These are phyloP conservation scores for Kandelia obovata DNA, from an alignment of 345 rosid genomes.

Conservation along the genomic window DNA sequence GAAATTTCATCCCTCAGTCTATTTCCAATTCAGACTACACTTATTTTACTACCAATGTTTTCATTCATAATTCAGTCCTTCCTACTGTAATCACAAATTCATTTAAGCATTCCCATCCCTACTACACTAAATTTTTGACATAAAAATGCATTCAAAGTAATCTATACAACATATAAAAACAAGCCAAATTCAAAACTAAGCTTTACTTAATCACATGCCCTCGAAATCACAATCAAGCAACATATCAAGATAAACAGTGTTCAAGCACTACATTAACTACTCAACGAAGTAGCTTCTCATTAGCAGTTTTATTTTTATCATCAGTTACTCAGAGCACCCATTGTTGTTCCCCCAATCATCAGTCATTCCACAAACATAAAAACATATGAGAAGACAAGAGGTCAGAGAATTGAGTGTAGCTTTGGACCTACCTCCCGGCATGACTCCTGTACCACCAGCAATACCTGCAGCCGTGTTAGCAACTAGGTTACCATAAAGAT, in stretches of 20 bases:
- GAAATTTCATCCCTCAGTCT: too few species aligned
- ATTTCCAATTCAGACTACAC: too few species aligned
- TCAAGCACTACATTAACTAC: background rate
- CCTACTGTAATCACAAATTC: too few species aligned
- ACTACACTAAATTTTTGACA: too few species aligned
- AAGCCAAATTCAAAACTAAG: background rate
- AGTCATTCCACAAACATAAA: constrained; percentile 13
- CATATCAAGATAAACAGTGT: background rate
- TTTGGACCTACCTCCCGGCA: constrained; percentile 81
- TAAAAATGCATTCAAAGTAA: too few species aligned
- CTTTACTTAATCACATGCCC: background rate
- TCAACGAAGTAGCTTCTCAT: background rate
- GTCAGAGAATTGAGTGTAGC: constrained; percentile 1
- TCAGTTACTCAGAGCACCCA: background rate
- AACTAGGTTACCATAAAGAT: constrained; percentile 3
- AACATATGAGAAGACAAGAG: constrained; percentile 2
- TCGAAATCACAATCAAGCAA: background rate
- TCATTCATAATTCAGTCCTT: too few species aligned
- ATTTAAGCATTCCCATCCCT: too few species aligned
- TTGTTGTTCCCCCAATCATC: too few species aligned
- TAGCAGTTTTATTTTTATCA: background rate
- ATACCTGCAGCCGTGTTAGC: background rate
- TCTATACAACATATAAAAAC: background rate
- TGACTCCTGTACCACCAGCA: constrained; percentile 94
- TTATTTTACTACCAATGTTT: too few species aligned